Evolutionary conservation across 371 early-diverging fungal genomes (phyloP).

Genomic region (Actinomucor elegans): DNA sequence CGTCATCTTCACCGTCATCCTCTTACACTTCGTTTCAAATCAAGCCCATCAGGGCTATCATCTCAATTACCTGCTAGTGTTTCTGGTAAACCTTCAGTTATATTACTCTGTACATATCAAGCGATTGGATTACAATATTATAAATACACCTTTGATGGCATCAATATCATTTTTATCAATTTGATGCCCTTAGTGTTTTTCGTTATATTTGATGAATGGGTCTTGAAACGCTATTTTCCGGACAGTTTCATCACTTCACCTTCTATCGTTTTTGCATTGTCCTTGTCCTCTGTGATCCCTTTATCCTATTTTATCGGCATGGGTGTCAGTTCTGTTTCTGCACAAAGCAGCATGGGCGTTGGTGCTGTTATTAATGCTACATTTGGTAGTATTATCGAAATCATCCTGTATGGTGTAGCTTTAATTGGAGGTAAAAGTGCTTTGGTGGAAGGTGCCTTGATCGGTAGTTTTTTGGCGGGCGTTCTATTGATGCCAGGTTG

Average conservation of each 20-base stretch:
- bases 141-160: conserved; percentile 94
- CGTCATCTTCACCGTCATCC: conserved; percentile 78
- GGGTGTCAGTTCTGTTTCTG: conserved; percentile 94
- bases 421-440: conserved; percentile 83
- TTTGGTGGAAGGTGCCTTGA: conserved; percentile 90
- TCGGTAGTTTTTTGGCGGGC: conserved; percentile 90
- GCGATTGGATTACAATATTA: conserved; percentile 83
- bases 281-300: conserved; percentile 88
- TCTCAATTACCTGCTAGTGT: conserved; percentile 7
- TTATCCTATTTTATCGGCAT: conserved; percentile 96
- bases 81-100: conserved; percentile 39
- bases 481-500: conserved; percentile 90
- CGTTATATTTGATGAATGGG: conserved; percentile 80
- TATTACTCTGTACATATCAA: conserved; percentile 77
- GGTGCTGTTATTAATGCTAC: conserved; percentile 97
- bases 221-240: conserved; percentile 54
- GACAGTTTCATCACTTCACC: conserved; percentile 59
- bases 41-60: conserved; percentile 45
- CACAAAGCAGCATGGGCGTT: conserved; percentile 88
- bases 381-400: conserved; percentile 95
- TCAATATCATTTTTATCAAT: conserved; percentile 96
- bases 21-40: conserved; percentile 70
- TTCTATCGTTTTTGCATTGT: conserved; percentile 72
- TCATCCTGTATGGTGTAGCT: conserved; percentile 90
- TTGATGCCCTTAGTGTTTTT: conserved; percentile 80